Evolutionary conservation across 805 yeast species (phyloP), one percentile per base, ranked within the genome.

Genomic region (Pichia heedii): DNA sequence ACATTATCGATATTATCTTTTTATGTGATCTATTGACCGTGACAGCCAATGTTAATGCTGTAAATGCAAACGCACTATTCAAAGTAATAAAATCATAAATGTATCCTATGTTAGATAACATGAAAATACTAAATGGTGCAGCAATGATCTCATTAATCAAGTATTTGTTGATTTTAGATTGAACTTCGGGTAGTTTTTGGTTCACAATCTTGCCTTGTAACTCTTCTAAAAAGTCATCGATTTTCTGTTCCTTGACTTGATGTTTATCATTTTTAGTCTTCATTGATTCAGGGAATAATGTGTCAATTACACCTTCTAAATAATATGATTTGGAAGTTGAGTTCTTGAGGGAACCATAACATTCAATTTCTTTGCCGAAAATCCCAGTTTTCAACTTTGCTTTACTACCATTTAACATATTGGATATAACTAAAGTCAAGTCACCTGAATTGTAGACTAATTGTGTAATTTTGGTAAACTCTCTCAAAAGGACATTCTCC

Each of bases 371-470:
- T 4, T 49, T 45, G 36, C 53, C 52, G 30, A 58, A 59, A 33
- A 55, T 36, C 11, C 57, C 52, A 15, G 43, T 48, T 36, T 55
- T 56, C 21, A 59, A 40, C 40, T 52, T 54, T n/a, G 54, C 46
- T 33, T 44, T 40, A 29, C 53, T 46, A 19, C 56, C 58, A 40
- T 62, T 56, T 10, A 65, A 39, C 26, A 46, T 48, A 38, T 54
- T 59, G 5, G 62, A 54, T 21, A 62, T 43, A 3, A 61, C 51
- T 3, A 61, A 39, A 30, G 60, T 56, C 24, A 62, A 52, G 32
- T 62, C 65, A 36, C 65, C 69, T 4, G 64, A 54, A 42, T 55
- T 61, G 33, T 56, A 50, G 22, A 64, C 30, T n/a, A 63, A 45
- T 46, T 56, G 60, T 21, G 57, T 52, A 4, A 65, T 49, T 29